These are phyloP conservation scores for Daldinia loculata DNA, from an alignment of 495 filamentous ascomycete species.

Conservation along the genomic window DNA sequence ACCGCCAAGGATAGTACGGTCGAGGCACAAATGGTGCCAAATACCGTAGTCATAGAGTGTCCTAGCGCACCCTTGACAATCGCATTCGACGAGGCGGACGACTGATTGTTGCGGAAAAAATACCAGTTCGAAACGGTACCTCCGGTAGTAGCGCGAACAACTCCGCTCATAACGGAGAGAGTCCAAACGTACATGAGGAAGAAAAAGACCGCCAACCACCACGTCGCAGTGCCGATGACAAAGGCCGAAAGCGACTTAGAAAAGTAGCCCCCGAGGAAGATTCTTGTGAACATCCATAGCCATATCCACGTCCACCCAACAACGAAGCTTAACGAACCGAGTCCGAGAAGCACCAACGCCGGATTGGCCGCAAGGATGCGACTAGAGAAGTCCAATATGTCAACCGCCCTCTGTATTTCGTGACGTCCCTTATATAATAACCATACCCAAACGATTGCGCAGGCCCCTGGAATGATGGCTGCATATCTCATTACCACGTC, in stretches of 20 bases:
- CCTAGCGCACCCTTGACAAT: slow-evolving; percentile 82
- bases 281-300: slow-evolving; percentile 94
- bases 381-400: slow-evolving; percentile 89
- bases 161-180: slow-evolving; percentile 79
- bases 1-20: slow-evolving; percentile 81
- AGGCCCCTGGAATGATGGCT: slow-evolving; percentile 75
- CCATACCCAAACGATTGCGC: slow-evolving; percentile 82
- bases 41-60: slow-evolving; percentile 85
- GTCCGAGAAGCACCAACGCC: slow-evolving; percentile 80
- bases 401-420: slow-evolving; percentile 78
- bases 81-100: slow-evolving; percentile 75
- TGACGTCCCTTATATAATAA: slow-evolving; percentile 80
- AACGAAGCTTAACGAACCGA: slow-evolving; percentile 76
- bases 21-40: slow-evolving; percentile 89
- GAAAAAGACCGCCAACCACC: slow-evolving; percentile 91
- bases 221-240: slow-evolving; percentile 83
- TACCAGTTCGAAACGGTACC: slow-evolving; percentile 99
- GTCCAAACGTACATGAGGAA: slow-evolving; percentile 96
- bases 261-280: slow-evolving; percentile 88
- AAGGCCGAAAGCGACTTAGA: slow-evolving; percentile 67
- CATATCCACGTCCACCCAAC: slow-evolving; percentile 94
- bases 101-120: slow-evolving; percentile 87
- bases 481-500: slow-evolving; percentile 91
- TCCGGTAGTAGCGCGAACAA: slow-evolving; percentile 90
- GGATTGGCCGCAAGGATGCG: slow-evolving; percentile 87